Percentiles rank a stretch among this genome's conserved stretches.
phyloP scores from a whole-genome alignment of 2,329 filamentous ascomycete species.

The Diaporthe citrichinensis region DNA sequence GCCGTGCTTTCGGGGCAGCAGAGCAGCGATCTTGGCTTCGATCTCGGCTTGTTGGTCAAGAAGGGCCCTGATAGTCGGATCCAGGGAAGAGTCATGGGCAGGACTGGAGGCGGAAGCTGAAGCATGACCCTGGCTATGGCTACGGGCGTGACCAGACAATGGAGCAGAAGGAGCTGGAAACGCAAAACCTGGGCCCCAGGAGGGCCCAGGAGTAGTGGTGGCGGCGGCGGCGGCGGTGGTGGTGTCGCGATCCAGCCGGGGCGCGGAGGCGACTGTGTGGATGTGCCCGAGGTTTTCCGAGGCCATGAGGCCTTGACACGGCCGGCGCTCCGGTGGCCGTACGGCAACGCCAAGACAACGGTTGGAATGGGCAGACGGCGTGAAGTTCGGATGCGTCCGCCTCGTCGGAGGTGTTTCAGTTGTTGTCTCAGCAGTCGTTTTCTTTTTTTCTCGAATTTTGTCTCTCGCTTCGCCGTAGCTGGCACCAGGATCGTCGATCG shows the following conservation, averaged over 20 bases:
- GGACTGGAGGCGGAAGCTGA: conserved; percentile 46
- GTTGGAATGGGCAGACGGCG: conserved; percentile 3
- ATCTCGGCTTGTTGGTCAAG: conserved; percentile 68
- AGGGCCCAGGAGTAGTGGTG: conserved; percentile 33
- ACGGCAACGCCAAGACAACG: conserved; percentile 37
- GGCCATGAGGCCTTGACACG: conserved; percentile 36
- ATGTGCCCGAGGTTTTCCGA: conserved; percentile 37
- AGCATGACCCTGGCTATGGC: conserved; percentile 20
- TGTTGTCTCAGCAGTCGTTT: conserved; percentile 13
- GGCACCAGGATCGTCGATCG: conserved; percentile 4
- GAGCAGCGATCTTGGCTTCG: conserved; percentile 63
- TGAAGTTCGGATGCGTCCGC: background rate
- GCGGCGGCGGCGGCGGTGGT: conserved; percentile 39
- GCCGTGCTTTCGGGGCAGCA: conserved; percentile 63
- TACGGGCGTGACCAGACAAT: conserved; percentile 20
- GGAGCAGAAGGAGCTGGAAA: conserved; percentile 36
- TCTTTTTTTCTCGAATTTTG: background rate
- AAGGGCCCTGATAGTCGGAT: conserved; percentile 60
- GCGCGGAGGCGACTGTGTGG: conserved; percentile 27
- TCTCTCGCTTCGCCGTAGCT: conserved; percentile 18
- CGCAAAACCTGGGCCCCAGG: conserved; percentile 33
- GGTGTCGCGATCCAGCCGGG: conserved; percentile 36
- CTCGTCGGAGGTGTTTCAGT: conserved; percentile 4
- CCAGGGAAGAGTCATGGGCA: conserved; percentile 56
- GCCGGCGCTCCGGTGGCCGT: conserved; percentile 35